Conservation (phyloP, 805 yeast species). For the Wickerhamomyces alni region DNA sequence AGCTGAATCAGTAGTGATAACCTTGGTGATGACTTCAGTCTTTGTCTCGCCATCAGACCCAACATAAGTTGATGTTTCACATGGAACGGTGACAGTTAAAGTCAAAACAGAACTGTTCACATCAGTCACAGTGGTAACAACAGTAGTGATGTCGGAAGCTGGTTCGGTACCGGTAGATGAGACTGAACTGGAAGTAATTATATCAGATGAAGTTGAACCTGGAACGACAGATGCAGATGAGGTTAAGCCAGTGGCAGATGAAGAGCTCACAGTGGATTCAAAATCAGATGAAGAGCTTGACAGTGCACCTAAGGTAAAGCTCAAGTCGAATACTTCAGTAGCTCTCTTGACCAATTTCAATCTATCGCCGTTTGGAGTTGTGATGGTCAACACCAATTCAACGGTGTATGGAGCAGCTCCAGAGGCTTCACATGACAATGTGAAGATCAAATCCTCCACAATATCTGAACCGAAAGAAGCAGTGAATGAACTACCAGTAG, state of each 20-base stretch:
- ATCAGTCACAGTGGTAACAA: not conserved
- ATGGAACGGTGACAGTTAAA: slow-evolving; percentile 1
- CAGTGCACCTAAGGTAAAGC: not conserved
- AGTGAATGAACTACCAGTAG: not conserved
- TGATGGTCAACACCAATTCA: not conserved
- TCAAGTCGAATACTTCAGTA: not conserved
- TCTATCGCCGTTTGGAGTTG: not conserved
- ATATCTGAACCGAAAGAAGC: slow-evolving; percentile 33
- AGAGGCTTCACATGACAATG: slow-evolving; percentile 51
- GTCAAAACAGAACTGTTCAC: not conserved
- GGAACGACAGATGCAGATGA: not conserved
- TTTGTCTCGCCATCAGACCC: not conserved
- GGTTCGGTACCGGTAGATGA: not conserved
- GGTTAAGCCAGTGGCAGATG: not conserved
- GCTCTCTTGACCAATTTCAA: slow-evolving; percentile 16
- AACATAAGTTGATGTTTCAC: not conserved
- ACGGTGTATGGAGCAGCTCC: slow-evolving; percentile 49
- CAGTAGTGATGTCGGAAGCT: not conserved
- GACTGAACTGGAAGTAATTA: not conserved
- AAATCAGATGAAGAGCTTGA: slow-evolving; percentile 18
- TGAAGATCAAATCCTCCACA: slow-evolving; percentile 19
- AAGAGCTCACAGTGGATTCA: not conserved
- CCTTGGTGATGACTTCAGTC: slow-evolving; percentile 1
- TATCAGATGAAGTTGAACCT: no score
- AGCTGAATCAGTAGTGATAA: not conserved